Percentiles rank a stretch among this genome's conserved stretches.
phyloP scores from a whole-genome alignment of 2,329 filamentous ascomycete species.

The Zasmidium citrigriseum region DNA sequence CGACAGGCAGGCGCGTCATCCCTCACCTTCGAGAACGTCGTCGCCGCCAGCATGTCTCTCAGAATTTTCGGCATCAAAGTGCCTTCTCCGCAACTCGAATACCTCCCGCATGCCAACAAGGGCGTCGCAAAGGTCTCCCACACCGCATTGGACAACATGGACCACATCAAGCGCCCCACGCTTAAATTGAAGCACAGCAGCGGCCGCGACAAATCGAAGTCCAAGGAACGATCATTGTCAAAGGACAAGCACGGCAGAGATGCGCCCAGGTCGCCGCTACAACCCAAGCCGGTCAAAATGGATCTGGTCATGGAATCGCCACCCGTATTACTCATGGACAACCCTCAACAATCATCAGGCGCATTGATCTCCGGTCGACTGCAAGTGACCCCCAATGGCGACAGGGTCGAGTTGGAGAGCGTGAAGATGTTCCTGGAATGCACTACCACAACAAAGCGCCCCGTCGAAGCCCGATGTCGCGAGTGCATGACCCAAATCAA shows the following conservation, averaged over 20 bases:
- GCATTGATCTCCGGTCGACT: constrained; percentile 84
- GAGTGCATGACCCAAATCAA: constrained; percentile 73
- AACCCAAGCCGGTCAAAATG: constrained; percentile 51
- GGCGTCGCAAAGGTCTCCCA: not conserved
- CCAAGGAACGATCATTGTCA: constrained; percentile 31
- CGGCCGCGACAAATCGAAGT: constrained; percentile 19
- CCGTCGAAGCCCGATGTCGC: constrained; percentile 75
- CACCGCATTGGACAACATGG: constrained; percentile 31
- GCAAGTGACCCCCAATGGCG: constrained; percentile 69
- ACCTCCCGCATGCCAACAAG: not conserved
- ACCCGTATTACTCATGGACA: constrained; percentile 80
- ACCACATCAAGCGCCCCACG: constrained; percentile 36
- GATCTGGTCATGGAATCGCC: constrained; percentile 77
- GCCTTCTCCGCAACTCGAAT: not conserved
- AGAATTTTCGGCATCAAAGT: not conserved
- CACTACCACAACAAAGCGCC: constrained; percentile 75
- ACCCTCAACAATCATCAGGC: constrained; percentile 72
- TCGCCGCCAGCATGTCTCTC: not conserved
- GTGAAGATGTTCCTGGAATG: constrained; percentile 73
- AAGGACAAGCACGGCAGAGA: constrained; percentile 29
- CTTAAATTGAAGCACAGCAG: constrained; percentile 21
- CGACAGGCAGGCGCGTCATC: not conserved
- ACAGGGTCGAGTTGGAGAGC: constrained; percentile 64
- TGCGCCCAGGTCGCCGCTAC: constrained; percentile 17
- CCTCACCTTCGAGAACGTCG: not conserved